These are phyloP conservation scores for Uncinocarpus reesii DNA, from an alignment of 2,329 filamentous ascomycete genomes.

Conservation along the genomic window DNA sequence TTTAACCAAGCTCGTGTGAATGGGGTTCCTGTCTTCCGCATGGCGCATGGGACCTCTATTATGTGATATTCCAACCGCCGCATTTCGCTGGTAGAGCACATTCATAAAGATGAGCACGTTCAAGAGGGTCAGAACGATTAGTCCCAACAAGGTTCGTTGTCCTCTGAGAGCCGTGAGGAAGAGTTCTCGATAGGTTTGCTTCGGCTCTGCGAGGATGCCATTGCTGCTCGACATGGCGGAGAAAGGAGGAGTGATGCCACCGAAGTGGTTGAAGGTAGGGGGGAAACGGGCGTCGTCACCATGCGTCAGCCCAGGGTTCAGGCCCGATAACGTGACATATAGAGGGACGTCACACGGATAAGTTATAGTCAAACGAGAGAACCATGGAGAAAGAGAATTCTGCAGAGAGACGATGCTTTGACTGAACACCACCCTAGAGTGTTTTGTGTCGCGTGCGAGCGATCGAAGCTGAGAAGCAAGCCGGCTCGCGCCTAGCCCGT, in stretches of 20 bases:
- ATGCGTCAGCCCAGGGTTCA: background rate
- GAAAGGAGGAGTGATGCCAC: background rate
- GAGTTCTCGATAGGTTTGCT: background rate
- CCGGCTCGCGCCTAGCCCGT: too few relatives aligned
- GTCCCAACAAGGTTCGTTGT: background rate
- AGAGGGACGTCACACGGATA: too few relatives aligned
- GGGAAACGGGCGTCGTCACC: background rate
- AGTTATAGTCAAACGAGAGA: background rate
- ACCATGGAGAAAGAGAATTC: too few relatives aligned
- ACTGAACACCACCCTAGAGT: too few relatives aligned
- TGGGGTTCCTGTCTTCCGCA: background rate
- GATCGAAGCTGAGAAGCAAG: too few relatives aligned
- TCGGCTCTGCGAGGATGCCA: background rate
- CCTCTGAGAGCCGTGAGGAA: constrained; percentile 4
- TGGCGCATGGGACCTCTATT: background rate
- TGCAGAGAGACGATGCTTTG: too few relatives aligned
- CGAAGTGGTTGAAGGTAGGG: background rate
- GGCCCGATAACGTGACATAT: too few relatives aligned
- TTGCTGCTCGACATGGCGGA: background rate
- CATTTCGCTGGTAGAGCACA: constrained; percentile 1
- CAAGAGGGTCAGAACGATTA: background rate
- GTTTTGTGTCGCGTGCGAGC: too few relatives aligned
- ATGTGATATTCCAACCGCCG: background rate
- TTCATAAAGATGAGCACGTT: constrained; percentile 7
- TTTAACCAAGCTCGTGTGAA: constrained; percentile 1